These are phyloP conservation scores for Nothophytophthora sp. DNA, from an alignment of 352 stramenopile genomes.

Conservation along the genomic window DNA sequence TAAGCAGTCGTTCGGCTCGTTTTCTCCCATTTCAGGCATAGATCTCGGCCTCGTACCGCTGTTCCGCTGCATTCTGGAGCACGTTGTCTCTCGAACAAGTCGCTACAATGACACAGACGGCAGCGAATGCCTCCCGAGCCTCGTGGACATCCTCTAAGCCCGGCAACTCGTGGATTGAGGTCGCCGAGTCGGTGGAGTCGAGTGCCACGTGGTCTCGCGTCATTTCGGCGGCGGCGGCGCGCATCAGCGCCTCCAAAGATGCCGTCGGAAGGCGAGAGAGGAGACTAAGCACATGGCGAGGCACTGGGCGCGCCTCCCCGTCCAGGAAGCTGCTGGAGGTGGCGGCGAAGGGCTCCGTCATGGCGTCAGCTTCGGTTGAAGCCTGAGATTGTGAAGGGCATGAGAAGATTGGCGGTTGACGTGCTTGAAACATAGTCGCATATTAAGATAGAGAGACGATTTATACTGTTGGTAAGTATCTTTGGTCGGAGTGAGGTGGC, in stretches of 20 bases:
- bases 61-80: conserved; percentile 3
- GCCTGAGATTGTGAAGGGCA: too few species aligned
- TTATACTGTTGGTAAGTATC: too few species aligned
- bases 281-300: conserved; percentile 5
- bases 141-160: too few species aligned
- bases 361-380: too few species aligned
- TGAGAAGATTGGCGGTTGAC: too few species aligned
- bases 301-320: conserved; percentile 12
- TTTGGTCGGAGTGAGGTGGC: too few species aligned
- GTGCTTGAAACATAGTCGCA: too few species aligned
- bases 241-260: conserved; percentile 24
- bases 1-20: too few species aligned
- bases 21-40: too few species aligned
- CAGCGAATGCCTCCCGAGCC: conserved; percentile 23
- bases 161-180: too few species aligned
- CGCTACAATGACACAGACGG: conserved; percentile 31
- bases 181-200: too few species aligned
- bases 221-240: conserved; percentile 23
- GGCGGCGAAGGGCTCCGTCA: conserved; percentile 15
- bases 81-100: conserved; percentile 20
- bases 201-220: background rate
- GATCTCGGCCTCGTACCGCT: conserved; percentile 26
- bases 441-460: too few species aligned
- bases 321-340: conserved; percentile 14
- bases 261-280: conserved; percentile 11